Conservation (phyloP, 441 rosid genomes). For the Eruca vesicaria region DNA sequence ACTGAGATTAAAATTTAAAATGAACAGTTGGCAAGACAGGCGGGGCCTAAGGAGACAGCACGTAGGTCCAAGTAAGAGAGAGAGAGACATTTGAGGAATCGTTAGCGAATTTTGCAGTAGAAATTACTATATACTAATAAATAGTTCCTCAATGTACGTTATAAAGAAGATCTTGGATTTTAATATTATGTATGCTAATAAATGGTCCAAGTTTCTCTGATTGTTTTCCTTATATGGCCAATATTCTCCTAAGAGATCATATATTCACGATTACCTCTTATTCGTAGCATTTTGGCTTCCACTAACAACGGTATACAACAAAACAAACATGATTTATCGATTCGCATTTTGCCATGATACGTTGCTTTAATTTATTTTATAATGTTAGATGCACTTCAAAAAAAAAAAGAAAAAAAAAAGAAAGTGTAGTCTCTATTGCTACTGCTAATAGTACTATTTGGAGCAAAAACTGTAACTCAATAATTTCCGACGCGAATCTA, state of each 20-base stretch:
- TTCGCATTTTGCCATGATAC: not conserved
- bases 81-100: conserved; percentile 20
- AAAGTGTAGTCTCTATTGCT: not conserved
- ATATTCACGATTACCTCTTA: conserved; percentile 1
- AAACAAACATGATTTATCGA: not conserved
- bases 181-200: conserved; percentile 22
- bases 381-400: not conserved
- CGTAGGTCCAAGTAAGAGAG: conserved; percentile 51
- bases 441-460: not conserved
- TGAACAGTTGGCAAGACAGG: conserved; percentile 76
- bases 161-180: conserved; percentile 20
- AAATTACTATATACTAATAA: conserved; percentile 6
- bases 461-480: not conserved
- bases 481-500: not conserved
- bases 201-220: conserved; percentile 25
- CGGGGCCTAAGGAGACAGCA: conserved; percentile 65
- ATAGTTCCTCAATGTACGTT: conserved; percentile 28
- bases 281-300: conserved; percentile 5
- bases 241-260: not conserved
- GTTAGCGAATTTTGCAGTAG: conserved; percentile 32
- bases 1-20: not conserved
- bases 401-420: no score
- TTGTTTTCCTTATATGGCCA: conserved; percentile 5
- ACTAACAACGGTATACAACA: not conserved
- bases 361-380: not conserved